Conservation (phyloP, 768 basidiomycete genomes). For the Mycena galopus region DNA sequence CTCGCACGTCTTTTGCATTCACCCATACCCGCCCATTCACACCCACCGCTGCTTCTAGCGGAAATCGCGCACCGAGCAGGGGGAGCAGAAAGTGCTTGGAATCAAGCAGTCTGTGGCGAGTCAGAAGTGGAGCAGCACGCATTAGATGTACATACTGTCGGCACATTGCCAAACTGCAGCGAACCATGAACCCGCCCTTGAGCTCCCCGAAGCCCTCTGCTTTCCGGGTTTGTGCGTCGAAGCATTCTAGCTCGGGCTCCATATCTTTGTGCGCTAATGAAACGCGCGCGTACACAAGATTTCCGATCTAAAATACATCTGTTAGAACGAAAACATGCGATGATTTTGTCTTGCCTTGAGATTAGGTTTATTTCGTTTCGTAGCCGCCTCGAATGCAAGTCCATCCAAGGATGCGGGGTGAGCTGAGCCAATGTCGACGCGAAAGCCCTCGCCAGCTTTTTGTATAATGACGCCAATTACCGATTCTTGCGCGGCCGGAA, state of each 20-base stretch:
- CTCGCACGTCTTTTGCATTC: conserved; percentile 76
- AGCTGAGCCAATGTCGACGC: conserved; percentile 94
- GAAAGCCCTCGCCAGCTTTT: conserved; percentile 89
- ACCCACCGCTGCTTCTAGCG: conserved; percentile 90
- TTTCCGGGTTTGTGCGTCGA: conserved; percentile 93
- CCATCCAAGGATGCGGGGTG: conserved; percentile 89
- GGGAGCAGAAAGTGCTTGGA: conserved; percentile 87
- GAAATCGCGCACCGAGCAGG: conserved; percentile 83
- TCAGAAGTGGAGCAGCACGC: neutral
- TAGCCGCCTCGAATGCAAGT: conserved; percentile 95
- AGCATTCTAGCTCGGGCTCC: conserved; percentile 98
- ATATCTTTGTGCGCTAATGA: conserved; percentile 96
- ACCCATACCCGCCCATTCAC: conserved; percentile 96
- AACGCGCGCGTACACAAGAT: conserved; percentile 91
- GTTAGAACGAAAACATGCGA: neutral
- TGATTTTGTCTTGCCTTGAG: conserved; percentile 72
- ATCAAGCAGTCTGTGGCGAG: conserved; percentile 69
- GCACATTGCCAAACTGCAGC: conserved; percentile 87
- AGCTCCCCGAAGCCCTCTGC: conserved; percentile 95
- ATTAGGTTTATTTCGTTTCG: conserved; percentile 94
- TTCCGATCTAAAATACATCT: conserved; percentile 78
- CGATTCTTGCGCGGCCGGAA: conserved; percentile 90
- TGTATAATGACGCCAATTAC: conserved; percentile 88
- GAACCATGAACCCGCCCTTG: conserved; percentile 87
- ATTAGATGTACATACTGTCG: conserved; percentile 71